phyloP scores from a whole-genome alignment of 2,329 filamentous ascomycete species.

The Aspergillus jensenii region DNA sequence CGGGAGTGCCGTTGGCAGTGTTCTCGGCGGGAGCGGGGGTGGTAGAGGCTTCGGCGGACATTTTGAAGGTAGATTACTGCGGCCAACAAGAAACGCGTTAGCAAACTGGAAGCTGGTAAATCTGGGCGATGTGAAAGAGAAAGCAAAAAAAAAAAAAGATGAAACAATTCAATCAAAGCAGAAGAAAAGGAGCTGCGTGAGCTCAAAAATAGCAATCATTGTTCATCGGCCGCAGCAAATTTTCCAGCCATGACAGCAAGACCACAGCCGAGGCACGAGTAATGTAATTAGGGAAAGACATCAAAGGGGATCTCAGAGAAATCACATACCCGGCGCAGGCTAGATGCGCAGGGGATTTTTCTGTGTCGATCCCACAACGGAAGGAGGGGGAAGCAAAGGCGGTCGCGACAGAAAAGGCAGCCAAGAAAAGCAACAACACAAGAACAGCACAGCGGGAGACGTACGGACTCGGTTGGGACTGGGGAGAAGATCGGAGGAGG shows the following conservation, averaged over 20 bases:
- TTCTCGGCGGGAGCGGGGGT: constrained; percentile 62
- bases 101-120: neutral
- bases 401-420: neutral
- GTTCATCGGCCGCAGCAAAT: neutral
- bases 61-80: constrained; percentile 53
- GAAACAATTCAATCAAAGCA: neutral
- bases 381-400: constrained; percentile 9
- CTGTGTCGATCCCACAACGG: neutral
- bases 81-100: neutral
- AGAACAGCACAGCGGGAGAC: constrained; percentile 7
- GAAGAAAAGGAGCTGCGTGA: neutral
- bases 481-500: constrained; percentile 5
- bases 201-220: neutral
- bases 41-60: constrained; percentile 76
- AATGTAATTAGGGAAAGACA: neutral
- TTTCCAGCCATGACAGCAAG: neutral
- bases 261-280: neutral
- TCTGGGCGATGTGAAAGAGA: neutral
- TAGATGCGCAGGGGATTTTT: neutral
- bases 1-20: constrained; percentile 61
- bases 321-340: neutral
- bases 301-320: neutral
- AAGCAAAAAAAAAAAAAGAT: neutral
- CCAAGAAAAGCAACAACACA: constrained; percentile 10
- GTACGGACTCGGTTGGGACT: constrained; percentile 14